Percentiles rank a stretch among this genome's conserved stretches.
These are phyloP conservation scores for Neobulgaria alba DNA, from an alignment of 2,329 filamentous ascomycete genomes.

Conservation along the genomic window DNA sequence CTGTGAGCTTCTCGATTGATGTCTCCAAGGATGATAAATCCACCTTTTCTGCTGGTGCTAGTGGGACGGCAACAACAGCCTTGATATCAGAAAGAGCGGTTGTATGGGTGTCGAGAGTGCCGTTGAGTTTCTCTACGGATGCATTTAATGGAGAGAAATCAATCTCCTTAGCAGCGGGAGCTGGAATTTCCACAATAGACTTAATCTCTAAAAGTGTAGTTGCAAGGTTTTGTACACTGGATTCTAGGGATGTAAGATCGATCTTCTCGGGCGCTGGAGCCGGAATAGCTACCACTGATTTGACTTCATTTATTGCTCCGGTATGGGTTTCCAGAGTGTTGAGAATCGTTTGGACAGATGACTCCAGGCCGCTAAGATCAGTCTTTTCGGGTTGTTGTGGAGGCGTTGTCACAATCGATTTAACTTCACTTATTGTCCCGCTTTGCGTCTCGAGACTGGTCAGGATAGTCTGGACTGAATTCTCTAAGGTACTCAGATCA, in stretches of 20 bases:
- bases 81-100: conserved; percentile 16
- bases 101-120: conserved; percentile 8
- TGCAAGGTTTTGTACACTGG: neutral
- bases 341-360: conserved; percentile 7
- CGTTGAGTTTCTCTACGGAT: conserved; percentile 13
- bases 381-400: conserved; percentile 5
- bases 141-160: conserved; percentile 15
- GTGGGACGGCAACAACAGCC: conserved; percentile 5
- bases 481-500: no score
- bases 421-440: conserved; percentile 9
- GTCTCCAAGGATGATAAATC: conserved; percentile 14
- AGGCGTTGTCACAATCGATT: conserved; percentile 5
- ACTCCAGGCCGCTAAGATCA: conserved; percentile 7
- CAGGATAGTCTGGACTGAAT: no score
- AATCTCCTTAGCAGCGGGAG: conserved; percentile 8
- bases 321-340: conserved; percentile 9
- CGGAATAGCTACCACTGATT: conserved; percentile 5
- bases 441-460: conserved; percentile 8
- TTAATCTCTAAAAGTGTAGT: conserved; percentile 5
- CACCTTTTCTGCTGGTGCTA: conserved; percentile 8
- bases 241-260: conserved; percentile 7
- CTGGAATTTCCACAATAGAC: conserved; percentile 3
- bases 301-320: conserved; percentile 8
- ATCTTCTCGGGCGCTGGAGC: conserved; percentile 1
- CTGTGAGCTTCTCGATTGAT: conserved; percentile 8